phyloP scores from a whole-genome alignment of 148 eudicot species.

The Chenopodium quinoa region DNA sequence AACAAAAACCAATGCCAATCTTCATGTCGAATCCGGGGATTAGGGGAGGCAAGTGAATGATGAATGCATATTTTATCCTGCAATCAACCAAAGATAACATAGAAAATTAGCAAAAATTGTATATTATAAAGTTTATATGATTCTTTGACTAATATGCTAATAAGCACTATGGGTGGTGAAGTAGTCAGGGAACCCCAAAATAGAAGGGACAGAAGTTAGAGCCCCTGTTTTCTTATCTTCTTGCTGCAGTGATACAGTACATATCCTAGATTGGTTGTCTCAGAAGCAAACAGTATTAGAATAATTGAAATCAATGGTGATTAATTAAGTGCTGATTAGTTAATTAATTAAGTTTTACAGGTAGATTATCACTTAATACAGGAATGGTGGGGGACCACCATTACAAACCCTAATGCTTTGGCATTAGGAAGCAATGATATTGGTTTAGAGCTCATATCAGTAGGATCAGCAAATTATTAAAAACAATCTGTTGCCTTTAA shows the following conservation, averaged over 20 bases:
- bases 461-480: constrained; percentile 1
- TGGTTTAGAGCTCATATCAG: neutral
- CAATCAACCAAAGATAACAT: neutral
- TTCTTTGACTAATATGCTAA: neutral
- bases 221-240: neutral
- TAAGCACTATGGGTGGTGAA: neutral
- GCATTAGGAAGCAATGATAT: constrained; percentile 12
- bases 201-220: neutral
- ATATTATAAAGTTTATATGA: neutral
- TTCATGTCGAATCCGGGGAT: neutral
- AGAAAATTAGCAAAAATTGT: neutral
- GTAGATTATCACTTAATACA: constrained; percentile 19
- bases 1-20: neutral
- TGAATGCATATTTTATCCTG: neutral
- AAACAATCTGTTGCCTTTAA: constrained; percentile 10
- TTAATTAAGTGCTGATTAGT: constrained; percentile 22
- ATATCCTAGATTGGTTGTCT: constrained; percentile 21
- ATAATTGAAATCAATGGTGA: constrained; percentile 11
- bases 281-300: constrained; percentile 13
- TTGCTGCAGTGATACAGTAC: constrained; percentile 19
- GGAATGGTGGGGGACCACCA: constrained; percentile 17
- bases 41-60: too few relatives aligned
- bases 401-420: constrained; percentile 28
- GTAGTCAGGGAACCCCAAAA: neutral
- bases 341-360: constrained; percentile 14